Conservation (phyloP, 1,139 yeast species). For the Yamadazyma membranifaciens region DNA sequence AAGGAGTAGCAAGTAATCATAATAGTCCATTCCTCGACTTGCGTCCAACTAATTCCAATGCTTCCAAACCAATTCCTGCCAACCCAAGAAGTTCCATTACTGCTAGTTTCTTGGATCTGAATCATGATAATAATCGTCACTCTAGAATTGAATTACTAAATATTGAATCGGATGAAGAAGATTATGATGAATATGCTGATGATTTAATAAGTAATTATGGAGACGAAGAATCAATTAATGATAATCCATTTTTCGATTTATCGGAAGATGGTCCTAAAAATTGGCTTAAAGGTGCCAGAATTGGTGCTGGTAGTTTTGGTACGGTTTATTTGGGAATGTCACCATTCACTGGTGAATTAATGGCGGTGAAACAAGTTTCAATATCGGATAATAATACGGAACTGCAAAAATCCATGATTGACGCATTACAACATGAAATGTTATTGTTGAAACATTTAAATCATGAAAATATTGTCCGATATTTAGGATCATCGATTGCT, state of each 20-base stretch:
- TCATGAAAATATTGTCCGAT: slow-evolving; percentile 91
- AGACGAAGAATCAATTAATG: slow-evolving; percentile 6
- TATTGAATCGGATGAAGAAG: slow-evolving; percentile 38
- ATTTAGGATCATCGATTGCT: slow-evolving; percentile 80
- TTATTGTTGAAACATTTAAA: slow-evolving; percentile 70
- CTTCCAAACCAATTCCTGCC: slow-evolving; percentile 8
- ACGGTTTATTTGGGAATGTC: slow-evolving; percentile 91
- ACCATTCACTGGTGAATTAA: slow-evolving; percentile 86
- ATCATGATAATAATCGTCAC: slow-evolving; percentile 31
- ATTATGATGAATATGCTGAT: slow-evolving; percentile 20
- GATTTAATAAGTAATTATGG: slow-evolving; percentile 17
- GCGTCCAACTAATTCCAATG: slow-evolving; percentile 9
- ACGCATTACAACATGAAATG: slow-evolving; percentile 86
- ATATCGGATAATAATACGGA: slow-evolving; percentile 50
- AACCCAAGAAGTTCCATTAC: slow-evolving; percentile 34
- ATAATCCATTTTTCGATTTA: slow-evolving; percentile 16
- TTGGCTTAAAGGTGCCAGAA: slow-evolving; percentile 90
- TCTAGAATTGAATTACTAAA: slow-evolving; percentile 52
- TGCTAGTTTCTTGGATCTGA: slow-evolving; percentile 28
- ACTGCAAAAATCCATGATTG: slow-evolving; percentile 63
- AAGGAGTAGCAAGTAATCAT: slow-evolving; percentile 9
- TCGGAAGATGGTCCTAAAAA: slow-evolving; percentile 56
- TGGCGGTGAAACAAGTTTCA: slow-evolving; percentile 96
- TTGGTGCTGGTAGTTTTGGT: slow-evolving; percentile 95
- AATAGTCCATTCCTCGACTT: slow-evolving; percentile 9